Evolutionary conservation across 345 rosid species (phyloP).

Genomic region (Excoecaria agallocha): DNA sequence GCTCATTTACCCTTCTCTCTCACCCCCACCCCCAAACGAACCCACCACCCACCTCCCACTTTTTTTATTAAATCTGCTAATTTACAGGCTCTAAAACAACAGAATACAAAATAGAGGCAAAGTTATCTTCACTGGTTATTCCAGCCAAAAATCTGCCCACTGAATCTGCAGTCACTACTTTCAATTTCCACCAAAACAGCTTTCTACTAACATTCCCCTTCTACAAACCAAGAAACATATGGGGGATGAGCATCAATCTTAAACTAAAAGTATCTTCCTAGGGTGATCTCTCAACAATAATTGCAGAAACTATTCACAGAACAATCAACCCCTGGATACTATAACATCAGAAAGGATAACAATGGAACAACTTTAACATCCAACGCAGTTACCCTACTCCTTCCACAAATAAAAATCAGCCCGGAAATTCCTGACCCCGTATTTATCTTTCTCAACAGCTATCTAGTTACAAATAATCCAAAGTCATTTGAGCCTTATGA

Average conservation of each 20-base stretch:
- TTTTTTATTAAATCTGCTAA: too few relatives aligned
- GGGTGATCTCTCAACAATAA: neutral
- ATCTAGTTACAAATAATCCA: neutral
- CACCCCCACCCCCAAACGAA: too few relatives aligned
- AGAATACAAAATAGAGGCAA: neutral
- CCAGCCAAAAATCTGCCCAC: neutral
- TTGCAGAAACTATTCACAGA: neutral
- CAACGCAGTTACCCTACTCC: neutral
- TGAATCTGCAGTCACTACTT: neutral
- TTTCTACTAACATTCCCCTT: neutral
- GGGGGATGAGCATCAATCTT: neutral
- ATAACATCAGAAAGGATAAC: neutral
- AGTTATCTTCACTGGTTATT: neutral
- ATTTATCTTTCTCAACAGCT: neutral
- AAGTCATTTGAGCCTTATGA: neutral
- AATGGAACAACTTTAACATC: neutral
- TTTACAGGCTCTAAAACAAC: too few relatives aligned
- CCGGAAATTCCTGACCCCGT: neutral
- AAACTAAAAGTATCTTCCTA: neutral
- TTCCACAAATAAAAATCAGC: neutral
- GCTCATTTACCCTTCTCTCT: too few relatives aligned
- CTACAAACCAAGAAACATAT: neutral
- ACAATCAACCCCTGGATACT: neutral
- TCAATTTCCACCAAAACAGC: neutral
- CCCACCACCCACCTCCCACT: too few relatives aligned